Evolutionary conservation across 2,329 filamentous ascomycete species (phyloP), one percentile per base, ranked within the genome.

Genomic region (Beauveria bassiana): DNA sequence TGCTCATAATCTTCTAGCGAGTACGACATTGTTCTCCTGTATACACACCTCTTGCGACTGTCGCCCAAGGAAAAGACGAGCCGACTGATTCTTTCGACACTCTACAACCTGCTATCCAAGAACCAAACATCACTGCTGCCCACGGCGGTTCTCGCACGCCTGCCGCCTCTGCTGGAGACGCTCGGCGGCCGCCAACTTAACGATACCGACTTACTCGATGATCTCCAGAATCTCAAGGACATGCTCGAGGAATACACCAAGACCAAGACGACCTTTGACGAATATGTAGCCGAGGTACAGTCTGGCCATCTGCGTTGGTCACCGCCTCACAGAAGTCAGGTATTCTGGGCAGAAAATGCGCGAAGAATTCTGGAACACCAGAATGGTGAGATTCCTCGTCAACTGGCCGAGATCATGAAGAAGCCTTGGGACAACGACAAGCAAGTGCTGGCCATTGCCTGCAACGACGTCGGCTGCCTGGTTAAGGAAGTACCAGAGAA

Each of bases 31-130:
- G 83, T 98, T 65, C 83, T 92, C 52, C 84, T 98, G 50, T 97
- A 96, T 74, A 92, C 90, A n/a, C 90, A 96, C 66, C 86, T 99
- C 43, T 81, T 99, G 61, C 89, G 92, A 60, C 81, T 96, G 47
- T 98, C 95, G 2, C 93, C 93, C 50, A 99, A 99, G 75, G 95
- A 98, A 74, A 99, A 99, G 81, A 98, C 93, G 1, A 98, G 93
- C 0, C 87, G 95, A 34, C 83, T 99, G 59, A 85, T 97, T 51
- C 82, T 98, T 50, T 92, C 92, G 10, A 97, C 93, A 8, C 83
- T 99, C 46, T 84, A 89, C 72, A 98, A 96, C 75, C 86, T 99
- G 50, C 85, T 97, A 43, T 78, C 79, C 50, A 78, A 80, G 64
- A 87, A 91, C 80, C 74, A 84, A 77, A 78, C 89, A 82, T 82